Evolutionary conservation across 2,329 filamentous ascomycete species (phyloP).

Genomic region (Epichloe hybrida): DNA sequence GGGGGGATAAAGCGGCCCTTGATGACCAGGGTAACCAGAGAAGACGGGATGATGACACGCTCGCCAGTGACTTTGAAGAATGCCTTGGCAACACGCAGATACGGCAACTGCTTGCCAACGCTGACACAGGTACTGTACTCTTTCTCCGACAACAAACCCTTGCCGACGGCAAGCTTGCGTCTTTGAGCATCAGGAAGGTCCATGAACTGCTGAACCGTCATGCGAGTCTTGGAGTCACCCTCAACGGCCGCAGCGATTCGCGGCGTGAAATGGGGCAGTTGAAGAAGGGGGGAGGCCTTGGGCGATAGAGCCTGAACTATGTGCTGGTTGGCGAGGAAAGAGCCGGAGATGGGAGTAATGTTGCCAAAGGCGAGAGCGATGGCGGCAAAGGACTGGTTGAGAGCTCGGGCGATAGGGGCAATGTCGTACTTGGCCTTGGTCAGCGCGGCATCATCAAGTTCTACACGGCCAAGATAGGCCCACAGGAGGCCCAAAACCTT

Average conservation of each 20-base stretch:
- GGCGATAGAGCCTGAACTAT: constrained; percentile 83
- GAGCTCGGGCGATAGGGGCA: constrained; percentile 69
- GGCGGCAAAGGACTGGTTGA: constrained; percentile 76
- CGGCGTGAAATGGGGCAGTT: constrained; percentile 76
- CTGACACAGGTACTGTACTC: constrained; percentile 64
- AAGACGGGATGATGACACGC: constrained; percentile 80
- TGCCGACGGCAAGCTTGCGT: constrained; percentile 54
- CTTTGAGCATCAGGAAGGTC: constrained; percentile 62
- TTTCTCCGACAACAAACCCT: constrained; percentile 55
- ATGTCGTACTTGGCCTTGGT: constrained; percentile 82
- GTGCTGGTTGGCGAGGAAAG: constrained; percentile 72
- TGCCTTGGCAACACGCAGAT: constrained; percentile 73
- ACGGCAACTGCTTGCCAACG: constrained; percentile 74
- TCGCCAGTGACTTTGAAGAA: constrained; percentile 99
- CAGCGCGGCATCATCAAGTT: constrained; percentile 64
- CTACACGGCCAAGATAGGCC: constrained; percentile 84
- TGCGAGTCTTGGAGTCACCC: constrained; percentile 59
- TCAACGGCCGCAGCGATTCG: constrained; percentile 53
- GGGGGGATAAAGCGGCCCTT: constrained; percentile 91
- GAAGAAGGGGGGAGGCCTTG: constrained; percentile 71
- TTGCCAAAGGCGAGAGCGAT: constrained; percentile 82
- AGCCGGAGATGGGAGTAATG: constrained; percentile 66
- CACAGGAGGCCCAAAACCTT: constrained; percentile 85
- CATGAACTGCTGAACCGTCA: constrained; percentile 83
- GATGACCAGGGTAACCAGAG: constrained; percentile 84